A percentile compares a stretch with the other conserved stretches of the same genome.
These are phyloP conservation scores for Groenewaldozyma tartarivorans DNA, from an alignment of 805 yeast genomes.

Conservation along the genomic window DNA sequence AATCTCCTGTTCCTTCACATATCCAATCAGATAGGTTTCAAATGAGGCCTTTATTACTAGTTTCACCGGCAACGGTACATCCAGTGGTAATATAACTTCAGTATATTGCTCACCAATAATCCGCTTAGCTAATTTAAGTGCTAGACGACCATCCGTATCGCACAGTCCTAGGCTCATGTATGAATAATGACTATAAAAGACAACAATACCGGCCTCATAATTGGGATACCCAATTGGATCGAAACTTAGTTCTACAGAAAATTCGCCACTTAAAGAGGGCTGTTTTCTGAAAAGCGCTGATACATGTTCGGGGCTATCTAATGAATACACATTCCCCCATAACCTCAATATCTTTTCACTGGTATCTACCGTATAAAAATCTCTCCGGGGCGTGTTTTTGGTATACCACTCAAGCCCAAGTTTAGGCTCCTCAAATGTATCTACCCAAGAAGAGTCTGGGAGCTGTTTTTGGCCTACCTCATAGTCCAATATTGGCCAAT, in stretches of 20 bases:
- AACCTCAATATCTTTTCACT: background rate
- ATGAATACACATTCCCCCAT: background rate
- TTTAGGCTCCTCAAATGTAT: background rate
- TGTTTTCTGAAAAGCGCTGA: background rate
- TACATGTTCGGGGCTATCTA: background rate
- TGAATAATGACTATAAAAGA: background rate
- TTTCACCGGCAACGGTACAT: background rate
- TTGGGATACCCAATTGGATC: background rate
- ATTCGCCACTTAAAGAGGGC: background rate
- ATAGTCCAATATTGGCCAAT: constrained; percentile 2
- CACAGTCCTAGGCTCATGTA: background rate
- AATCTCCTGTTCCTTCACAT: background rate
- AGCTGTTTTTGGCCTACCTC: background rate
- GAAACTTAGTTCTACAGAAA: background rate
- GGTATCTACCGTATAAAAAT: background rate
- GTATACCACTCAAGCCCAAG: background rate
- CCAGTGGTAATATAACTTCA: background rate
- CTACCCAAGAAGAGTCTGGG: too few species aligned
- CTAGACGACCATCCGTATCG: background rate
- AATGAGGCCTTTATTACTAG: background rate
- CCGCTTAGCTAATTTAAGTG: background rate
- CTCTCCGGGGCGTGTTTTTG: background rate
- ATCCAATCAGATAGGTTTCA: background rate
- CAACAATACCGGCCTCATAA: background rate
- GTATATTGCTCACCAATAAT: background rate